Base-by-base conservation (phyloP, 148 eudicot genomes). In the Silene conica region DNA sequence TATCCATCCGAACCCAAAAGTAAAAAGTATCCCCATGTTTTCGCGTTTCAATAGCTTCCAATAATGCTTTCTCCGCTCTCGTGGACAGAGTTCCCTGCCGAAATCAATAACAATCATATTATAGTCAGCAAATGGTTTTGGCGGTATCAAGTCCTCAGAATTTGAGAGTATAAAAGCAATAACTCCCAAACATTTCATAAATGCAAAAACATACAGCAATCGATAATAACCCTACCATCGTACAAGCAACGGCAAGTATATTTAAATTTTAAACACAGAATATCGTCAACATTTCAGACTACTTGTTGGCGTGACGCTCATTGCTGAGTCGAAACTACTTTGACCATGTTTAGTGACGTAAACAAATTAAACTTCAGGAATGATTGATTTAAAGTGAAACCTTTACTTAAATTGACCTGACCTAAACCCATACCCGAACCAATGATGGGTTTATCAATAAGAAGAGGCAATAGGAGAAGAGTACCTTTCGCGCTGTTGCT, bases 1-100 rank as follows among this genome's bases (percentile, higher is more conserved):
- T 77, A 77, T 91, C 97, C 96, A 92, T 83, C 60, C 89, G 89
- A 62, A 75, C 82, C 99, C 99, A 95, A 79, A 95, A 95, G 78
- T 87, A 95, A 71, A 95, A 85, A 13, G 92, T 70, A 60, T 90
- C 99, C 41, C 96, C 97, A 61, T 89, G 82, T 71, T 76, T 85
- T 75, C 79, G 88, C 14, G 85, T 71, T 83, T 92, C 83, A 25
- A 89, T 90, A 26, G 85, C 88, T 67, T 89, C 82, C 28, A 95
- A 62, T 84, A 95, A 71, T 70, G 87, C 86, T 60, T 72, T 82
- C 79, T 90, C 99, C 22, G 99, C 96, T 67, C 67, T 80, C 56
- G 73, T 80, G 0, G 99, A 90, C 80, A 95, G 70, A 58, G 89
- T 86, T 74, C 65, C 86, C 98, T 94, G 93, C 73, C 76, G 48